Evolutionary conservation across 1,139 yeast genomes (phyloP), one percentile per base, ranked within the genome.

Genomic region (Pichia sp.): DNA sequence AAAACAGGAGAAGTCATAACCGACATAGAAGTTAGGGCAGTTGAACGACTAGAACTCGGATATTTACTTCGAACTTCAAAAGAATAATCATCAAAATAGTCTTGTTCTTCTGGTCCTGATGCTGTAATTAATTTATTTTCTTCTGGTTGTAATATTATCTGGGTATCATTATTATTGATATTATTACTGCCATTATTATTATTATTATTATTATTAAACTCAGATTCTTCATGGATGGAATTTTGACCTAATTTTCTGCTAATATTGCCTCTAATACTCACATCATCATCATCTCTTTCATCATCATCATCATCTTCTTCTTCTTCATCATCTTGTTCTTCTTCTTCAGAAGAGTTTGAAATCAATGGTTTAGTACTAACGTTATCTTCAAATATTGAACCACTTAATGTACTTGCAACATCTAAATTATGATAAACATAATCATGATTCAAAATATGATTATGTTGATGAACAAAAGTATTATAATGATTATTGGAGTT

Each of bases 11-110:
- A 43, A 3, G 49, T 37, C 27, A 48, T 25, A 2, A 43, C 26
- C 25, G 53, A 74, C n/a, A 76, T 61, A 10, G 81, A 76, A 0
- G 83, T 77, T 50, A 76, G 76, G 1, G 78, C 74, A 0, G 82
- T 76, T 2, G 79, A 74, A 30, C 53, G 55, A 30, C 49, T 36
- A 2, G 61, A 57, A 34, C 34, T 51, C 42, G 46, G 57, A 51
- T 33, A 53, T 48, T 39, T 50, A 27, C 44, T 45, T 31, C 42
- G 43, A 7, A 31, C 34, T 11, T 44, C 49, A 27, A 43, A 26
- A 1, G 49, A 46, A 11, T 10, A 40, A 3, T 29, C 42, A 27
- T 47, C 49, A 29, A 32, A 28, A 4, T 33, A 8, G 27, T 25
- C 31, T 7, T 35, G 11, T 18, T 35, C 33, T 4, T 39, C 29